Percentiles rank a stretch among this genome's conserved stretches.
phyloP scores from a whole-genome alignment of 1,139 yeast genomes.

The Sporopachydermia cereana region DNA sequence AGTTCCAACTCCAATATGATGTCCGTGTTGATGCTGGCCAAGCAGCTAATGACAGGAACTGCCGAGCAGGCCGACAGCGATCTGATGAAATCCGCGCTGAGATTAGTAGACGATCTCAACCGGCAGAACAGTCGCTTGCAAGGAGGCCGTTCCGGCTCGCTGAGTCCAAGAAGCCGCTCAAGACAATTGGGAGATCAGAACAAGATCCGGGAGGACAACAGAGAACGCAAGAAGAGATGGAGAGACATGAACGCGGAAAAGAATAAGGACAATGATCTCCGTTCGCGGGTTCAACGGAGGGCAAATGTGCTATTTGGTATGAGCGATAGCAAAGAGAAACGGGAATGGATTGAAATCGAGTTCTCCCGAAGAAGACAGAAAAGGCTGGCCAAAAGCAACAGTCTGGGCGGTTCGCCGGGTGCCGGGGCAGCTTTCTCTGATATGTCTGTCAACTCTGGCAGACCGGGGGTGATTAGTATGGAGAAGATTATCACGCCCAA shows the following conservation, averaged over 20 bases:
- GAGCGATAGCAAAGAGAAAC: conserved; percentile 40
- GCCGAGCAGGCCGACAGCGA: neutral
- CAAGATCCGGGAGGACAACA: conserved; percentile 53
- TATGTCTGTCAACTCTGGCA: neutral
- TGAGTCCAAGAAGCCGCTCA: neutral
- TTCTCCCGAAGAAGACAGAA: conserved; percentile 53
- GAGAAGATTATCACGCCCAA: conserved; percentile 11
- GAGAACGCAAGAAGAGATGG: conserved; percentile 88
- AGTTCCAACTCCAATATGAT: conserved; percentile 22
- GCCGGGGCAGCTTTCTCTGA: neutral
- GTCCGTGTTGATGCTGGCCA: conserved; percentile 31
- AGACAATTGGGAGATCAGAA: conserved; percentile 33
- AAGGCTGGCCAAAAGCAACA: conserved; percentile 27
- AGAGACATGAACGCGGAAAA: conserved; percentile 71
- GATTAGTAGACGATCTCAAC: conserved; percentile 14
- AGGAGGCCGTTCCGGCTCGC: neutral
- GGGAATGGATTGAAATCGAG: conserved; percentile 69
- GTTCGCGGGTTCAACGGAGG: conserved; percentile 63
- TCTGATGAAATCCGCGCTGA: neutral
- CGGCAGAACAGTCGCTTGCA: too few relatives aligned
- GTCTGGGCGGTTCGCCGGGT: conserved; percentile 17
- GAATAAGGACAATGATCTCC: conserved; percentile 77
- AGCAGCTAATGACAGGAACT: conserved; percentile 22
- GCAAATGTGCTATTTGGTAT: conserved; percentile 62
- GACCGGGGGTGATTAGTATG: neutral